A percentile compares a stretch with the other conserved stretches of the same genome.
Evolutionary conservation across 2,329 filamentous ascomycete genomes (phyloP).

Genomic region (Colletotrichum theobromicola): DNA sequence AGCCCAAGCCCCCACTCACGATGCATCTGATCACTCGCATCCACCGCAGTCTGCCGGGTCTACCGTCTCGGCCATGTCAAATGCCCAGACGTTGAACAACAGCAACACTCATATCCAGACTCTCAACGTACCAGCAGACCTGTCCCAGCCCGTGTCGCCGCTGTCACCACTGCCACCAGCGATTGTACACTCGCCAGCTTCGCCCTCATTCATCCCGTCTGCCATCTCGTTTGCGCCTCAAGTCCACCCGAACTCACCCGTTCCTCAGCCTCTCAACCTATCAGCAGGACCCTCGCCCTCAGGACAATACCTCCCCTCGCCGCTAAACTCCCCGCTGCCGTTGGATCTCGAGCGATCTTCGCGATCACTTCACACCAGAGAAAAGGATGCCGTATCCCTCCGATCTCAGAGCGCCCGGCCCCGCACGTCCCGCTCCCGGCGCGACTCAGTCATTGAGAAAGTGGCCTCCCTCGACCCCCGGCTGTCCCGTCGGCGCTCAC

Average conservation of each 20-base stretch:
- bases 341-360: conserved; percentile 5
- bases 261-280: conserved; percentile 15
- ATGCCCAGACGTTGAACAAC: conserved; percentile 2
- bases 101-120: conserved; percentile 3
- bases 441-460: conserved; percentile 21
- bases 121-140: not conserved
- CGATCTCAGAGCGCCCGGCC: conserved; percentile 13
- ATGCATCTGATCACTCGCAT: not conserved
- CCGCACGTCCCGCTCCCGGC: conserved; percentile 17
- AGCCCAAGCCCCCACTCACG: conserved; percentile 12
- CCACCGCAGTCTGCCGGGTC: conserved; percentile 3
- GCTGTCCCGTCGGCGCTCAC: conserved; percentile 6
- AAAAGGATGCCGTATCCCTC: conserved; percentile 7
- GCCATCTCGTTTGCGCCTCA: conserved; percentile 21
- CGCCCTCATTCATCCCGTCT: conserved; percentile 11
- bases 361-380: not conserved
- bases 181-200: not conserved
- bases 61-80: not conserved
- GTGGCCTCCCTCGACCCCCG: conserved; percentile 17
- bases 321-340: conserved; percentile 14
- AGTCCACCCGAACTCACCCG: conserved; percentile 13
- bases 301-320: conserved; percentile 5
- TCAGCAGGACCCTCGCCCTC: conserved; percentile 4
- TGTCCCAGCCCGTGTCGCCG: conserved; percentile 6
- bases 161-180: not conserved